These are phyloP conservation scores for Phellinidium pouzarii DNA, from an alignment of 1,284 basidiomycete species.

Conservation along the genomic window DNA sequence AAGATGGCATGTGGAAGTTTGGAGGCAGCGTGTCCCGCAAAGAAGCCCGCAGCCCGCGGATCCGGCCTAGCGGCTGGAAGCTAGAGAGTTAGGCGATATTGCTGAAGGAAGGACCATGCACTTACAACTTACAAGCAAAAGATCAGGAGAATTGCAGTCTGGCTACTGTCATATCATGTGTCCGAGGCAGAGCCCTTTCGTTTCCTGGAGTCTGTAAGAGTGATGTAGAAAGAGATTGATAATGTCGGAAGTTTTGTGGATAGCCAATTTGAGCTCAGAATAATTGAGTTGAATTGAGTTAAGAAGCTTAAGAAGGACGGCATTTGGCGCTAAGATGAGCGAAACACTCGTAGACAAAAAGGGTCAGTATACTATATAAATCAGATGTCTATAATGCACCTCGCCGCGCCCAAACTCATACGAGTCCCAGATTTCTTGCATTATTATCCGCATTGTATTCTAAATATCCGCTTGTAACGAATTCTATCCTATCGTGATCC, in stretches of 20 bases:
- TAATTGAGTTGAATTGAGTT: not conserved
- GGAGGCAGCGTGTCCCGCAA: not conserved
- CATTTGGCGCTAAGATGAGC: not conserved
- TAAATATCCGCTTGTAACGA: not conserved
- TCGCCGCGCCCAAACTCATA: not conserved
- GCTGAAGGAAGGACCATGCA: not conserved
- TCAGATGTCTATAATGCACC: no score
- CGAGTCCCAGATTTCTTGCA: not conserved
- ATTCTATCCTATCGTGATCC: not conserved
- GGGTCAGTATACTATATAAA: no score
- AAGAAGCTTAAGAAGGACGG: not conserved
- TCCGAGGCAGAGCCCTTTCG: no score
- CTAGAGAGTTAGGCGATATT: not conserved
- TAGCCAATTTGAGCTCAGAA: not conserved
- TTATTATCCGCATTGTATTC: not conserved
- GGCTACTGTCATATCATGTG: no score
- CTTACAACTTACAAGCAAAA: no score
- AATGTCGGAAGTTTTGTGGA: not conserved
- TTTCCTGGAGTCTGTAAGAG: not conserved
- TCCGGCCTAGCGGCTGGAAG: not conserved
- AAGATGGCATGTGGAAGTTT: not conserved
- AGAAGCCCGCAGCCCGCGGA: not conserved
- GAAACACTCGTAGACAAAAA: no score
- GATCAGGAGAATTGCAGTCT: no score
- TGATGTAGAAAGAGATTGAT: not conserved